These are phyloP conservation scores for Fusarium illudens DNA, from an alignment of 2,329 filamentous ascomycete species.

Conservation along the genomic window DNA sequence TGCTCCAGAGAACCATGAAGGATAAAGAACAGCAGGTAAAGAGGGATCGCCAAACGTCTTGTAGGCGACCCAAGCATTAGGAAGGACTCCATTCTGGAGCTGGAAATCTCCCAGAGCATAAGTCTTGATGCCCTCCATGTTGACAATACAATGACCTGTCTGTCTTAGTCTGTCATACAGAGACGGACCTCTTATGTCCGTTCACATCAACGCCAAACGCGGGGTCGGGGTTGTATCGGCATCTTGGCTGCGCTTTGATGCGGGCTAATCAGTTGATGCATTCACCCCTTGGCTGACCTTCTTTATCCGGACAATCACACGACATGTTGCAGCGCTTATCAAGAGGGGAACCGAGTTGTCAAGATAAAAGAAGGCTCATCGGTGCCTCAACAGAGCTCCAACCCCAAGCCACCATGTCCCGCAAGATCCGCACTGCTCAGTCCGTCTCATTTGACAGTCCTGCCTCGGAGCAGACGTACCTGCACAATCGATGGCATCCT, in stretches of 20 bases:
- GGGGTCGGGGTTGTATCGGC: neutral
- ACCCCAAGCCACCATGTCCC: slow-evolving; percentile 27
- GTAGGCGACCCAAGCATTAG: slow-evolving; percentile 75
- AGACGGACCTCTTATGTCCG: neutral
- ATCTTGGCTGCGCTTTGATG: neutral
- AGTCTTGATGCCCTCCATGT: slow-evolving; percentile 27
- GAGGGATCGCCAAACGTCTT: slow-evolving; percentile 74
- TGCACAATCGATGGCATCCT: slow-evolving; percentile 86
- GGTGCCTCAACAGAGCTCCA: neutral
- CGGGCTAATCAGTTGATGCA: slow-evolving; percentile 14
- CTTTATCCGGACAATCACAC: slow-evolving; percentile 26
- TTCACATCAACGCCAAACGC: neutral
- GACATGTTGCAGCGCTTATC: slow-evolving; percentile 26
- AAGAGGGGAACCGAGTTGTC: neutral
- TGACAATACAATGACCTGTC: neutral
- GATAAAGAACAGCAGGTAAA: slow-evolving; percentile 75
- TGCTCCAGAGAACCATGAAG: slow-evolving; percentile 71
- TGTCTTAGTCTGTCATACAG: neutral
- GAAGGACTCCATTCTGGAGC: slow-evolving; percentile 70
- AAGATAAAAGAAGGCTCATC: neutral
- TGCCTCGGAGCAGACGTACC: slow-evolving; percentile 37
- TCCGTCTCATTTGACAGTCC: slow-evolving; percentile 40
- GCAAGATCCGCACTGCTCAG: slow-evolving; percentile 38
- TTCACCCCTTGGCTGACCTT: slow-evolving; percentile 25
- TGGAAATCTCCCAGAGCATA: slow-evolving; percentile 72